Conservation (phyloP, 805 yeast genomes). For the Jamesozyma lodderae region DNA sequence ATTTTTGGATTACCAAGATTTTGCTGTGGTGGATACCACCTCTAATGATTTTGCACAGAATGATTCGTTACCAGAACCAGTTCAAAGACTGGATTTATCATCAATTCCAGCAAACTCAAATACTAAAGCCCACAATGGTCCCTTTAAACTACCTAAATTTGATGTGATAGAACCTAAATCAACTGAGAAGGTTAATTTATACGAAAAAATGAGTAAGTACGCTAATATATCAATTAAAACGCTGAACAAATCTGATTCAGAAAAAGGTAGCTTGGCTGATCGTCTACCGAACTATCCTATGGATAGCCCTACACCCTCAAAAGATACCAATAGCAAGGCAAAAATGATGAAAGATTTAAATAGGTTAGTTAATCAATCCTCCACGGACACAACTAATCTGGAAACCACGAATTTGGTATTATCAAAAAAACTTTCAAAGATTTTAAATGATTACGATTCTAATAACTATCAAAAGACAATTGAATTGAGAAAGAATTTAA, state of each 20-base stretch:
- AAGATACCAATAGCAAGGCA: background rate
- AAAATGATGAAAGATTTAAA: slow-evolving; percentile 1
- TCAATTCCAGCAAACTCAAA: slow-evolving; percentile 3
- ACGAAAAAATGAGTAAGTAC: slow-evolving; percentile 17
- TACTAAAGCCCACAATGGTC: background rate
- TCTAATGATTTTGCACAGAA: slow-evolving; percentile 4
- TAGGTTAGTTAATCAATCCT: background rate
- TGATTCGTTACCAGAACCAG: slow-evolving; percentile 23
- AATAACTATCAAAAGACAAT: slow-evolving; percentile 26
- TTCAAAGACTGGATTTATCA: slow-evolving; percentile 20
- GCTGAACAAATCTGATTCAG: background rate
- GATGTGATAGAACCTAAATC: background rate
- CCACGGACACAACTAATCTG: slow-evolving; percentile 1
- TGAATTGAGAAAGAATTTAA: slow-evolving; percentile 29
- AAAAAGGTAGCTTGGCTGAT: no score
- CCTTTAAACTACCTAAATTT: slow-evolving; percentile 1
- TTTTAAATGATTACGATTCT: slow-evolving; percentile 26
- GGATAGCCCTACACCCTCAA: background rate
- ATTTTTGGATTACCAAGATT: slow-evolving; percentile 42
- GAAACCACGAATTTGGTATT: slow-evolving; percentile 22
- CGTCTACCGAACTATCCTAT: background rate
- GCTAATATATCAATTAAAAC: slow-evolving; percentile 9
- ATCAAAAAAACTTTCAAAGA: slow-evolving; percentile 30
- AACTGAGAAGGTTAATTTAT: slow-evolving; percentile 8
- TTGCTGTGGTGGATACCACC: slow-evolving; percentile 24